A percentile compares a stretch with the other conserved stretches of the same genome.
Evolutionary conservation across 345 rosid species (phyloP).

Genomic region (Gynandropsis gynandra): DNA sequence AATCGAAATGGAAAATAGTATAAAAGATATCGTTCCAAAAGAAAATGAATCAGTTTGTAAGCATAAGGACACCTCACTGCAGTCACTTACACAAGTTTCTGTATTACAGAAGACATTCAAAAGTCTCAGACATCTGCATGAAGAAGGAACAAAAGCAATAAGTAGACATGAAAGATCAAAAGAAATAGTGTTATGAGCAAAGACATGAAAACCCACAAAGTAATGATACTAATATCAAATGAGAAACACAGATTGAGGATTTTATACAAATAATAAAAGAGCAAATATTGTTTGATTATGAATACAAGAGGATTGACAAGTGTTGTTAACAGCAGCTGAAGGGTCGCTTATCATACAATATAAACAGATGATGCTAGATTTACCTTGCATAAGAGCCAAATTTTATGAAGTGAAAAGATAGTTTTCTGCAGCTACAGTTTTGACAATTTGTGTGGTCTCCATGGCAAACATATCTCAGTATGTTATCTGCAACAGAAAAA

Average conservation of each 20-base stretch:
- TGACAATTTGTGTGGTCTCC: conserved; percentile 29
- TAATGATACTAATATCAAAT: too few relatives aligned
- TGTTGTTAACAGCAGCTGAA: too few relatives aligned
- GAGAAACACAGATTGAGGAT: too few relatives aligned
- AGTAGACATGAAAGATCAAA: too few relatives aligned
- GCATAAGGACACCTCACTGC: conserved; percentile 1
- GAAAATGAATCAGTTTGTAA: conserved; percentile 2
- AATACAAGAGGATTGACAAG: too few relatives aligned
- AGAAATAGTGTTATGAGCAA: too few relatives aligned
- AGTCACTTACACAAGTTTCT: conserved; percentile 66
- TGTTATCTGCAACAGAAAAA: conserved; percentile 37
- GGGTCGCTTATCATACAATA: neutral
- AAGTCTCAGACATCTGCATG: conserved; percentile 74
- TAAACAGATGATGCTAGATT: conserved; percentile 8
- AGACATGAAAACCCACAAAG: too few relatives aligned
- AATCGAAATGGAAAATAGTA: neutral
- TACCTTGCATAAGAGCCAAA: conserved; percentile 58
- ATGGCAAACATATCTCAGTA: conserved; percentile 47
- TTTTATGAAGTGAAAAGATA: conserved; percentile 56
- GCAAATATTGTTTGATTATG: too few relatives aligned
- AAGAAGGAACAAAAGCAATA: conserved; percentile 9
- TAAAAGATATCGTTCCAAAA: too few relatives aligned
- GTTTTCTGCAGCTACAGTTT: conserved; percentile 33
- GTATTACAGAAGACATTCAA: conserved; percentile 59
- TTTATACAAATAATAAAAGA: too few relatives aligned